These are phyloP conservation scores for Kodamaea arcana DNA, from an alignment of 1,139 yeast species.

Conservation along the genomic window DNA sequence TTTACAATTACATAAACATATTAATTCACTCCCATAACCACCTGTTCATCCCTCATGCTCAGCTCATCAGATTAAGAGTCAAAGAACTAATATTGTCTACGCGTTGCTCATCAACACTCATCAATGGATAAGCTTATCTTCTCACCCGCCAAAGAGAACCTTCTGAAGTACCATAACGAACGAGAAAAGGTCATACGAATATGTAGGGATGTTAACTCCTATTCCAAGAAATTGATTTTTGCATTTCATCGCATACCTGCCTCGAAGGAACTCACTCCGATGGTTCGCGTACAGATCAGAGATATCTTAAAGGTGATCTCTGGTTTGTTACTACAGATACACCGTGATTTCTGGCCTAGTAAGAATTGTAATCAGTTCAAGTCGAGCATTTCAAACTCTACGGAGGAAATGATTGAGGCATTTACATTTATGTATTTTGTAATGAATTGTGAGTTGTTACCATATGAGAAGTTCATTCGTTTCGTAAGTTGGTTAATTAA, in stretches of 20 bases:
- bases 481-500: constrained; percentile 12
- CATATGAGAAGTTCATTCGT: constrained; percentile 14
- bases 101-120: too few relatives aligned
- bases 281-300: constrained; percentile 12
- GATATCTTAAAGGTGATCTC: constrained; percentile 15
- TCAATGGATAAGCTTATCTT: constrained; percentile 8
- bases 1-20: not conserved
- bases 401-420: constrained; percentile 39
- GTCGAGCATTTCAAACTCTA: constrained; percentile 23
- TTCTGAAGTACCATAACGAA: constrained; percentile 23
- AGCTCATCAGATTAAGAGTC: too few relatives aligned
- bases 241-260: constrained; percentile 27
- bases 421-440: constrained; percentile 30
- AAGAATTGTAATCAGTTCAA: constrained; percentile 15
- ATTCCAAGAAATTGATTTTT: constrained; percentile 37
- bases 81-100: too few relatives aligned
- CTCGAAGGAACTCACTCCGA: constrained; percentile 5
- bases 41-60: too few relatives aligned
- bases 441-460: constrained; percentile 13
- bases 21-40: too few relatives aligned
- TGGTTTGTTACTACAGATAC: constrained; percentile 12
- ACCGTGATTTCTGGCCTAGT: constrained; percentile 12
- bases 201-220: constrained; percentile 34
- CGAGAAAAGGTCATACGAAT: constrained; percentile 33
- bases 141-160: constrained; percentile 12